phyloP scores from a whole-genome alignment of 2,329 filamentous ascomycete genomes.

The Aspergillus sojae region DNA sequence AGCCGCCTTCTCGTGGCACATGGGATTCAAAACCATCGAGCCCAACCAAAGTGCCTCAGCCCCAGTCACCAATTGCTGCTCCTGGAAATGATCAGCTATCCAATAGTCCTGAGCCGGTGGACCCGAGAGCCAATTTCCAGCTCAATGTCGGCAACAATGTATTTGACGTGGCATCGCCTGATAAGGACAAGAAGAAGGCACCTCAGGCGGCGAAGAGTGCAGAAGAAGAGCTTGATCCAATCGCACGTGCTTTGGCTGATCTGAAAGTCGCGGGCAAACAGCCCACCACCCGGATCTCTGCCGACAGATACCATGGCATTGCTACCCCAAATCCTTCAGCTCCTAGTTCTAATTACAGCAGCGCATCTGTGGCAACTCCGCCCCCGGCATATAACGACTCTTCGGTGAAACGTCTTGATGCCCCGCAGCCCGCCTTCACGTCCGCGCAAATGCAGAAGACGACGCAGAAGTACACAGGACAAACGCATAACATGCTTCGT shows the following conservation, averaged over 20 bases:
- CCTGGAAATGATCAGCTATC: constrained; percentile 28
- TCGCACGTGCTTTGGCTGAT: constrained; percentile 88
- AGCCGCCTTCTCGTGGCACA: constrained; percentile 53
- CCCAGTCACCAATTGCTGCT: constrained; percentile 14
- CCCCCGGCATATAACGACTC: constrained; percentile 82
- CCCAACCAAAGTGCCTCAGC: constrained; percentile 45
- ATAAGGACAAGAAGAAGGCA: constrained; percentile 55
- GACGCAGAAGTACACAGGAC: constrained; percentile 81
- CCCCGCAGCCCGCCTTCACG: constrained; percentile 89
- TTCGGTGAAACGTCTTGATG: constrained; percentile 76
- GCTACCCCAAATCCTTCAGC: constrained; percentile 70
- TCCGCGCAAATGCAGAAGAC: constrained; percentile 94
- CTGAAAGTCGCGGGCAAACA: constrained; percentile 86
- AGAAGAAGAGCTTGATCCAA: constrained; percentile 76
- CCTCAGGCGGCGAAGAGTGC: constrained; percentile 42
- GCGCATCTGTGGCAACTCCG: constrained; percentile 58
- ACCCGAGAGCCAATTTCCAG: constrained; percentile 88
- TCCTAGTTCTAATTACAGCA: constrained; percentile 40
- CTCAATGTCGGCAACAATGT: constrained; percentile 95
- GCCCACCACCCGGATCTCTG: constrained; percentile 81
- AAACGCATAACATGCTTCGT: constrained; percentile 77
- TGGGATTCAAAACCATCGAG: constrained; percentile 53
- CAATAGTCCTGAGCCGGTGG: constrained; percentile 80
- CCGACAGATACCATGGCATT: constrained; percentile 93
- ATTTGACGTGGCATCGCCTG: constrained; percentile 84